These are phyloP conservation scores for Mortierella sp. DNA, from an alignment of 371 early-diverging fungal species.

Conservation along the genomic window DNA sequence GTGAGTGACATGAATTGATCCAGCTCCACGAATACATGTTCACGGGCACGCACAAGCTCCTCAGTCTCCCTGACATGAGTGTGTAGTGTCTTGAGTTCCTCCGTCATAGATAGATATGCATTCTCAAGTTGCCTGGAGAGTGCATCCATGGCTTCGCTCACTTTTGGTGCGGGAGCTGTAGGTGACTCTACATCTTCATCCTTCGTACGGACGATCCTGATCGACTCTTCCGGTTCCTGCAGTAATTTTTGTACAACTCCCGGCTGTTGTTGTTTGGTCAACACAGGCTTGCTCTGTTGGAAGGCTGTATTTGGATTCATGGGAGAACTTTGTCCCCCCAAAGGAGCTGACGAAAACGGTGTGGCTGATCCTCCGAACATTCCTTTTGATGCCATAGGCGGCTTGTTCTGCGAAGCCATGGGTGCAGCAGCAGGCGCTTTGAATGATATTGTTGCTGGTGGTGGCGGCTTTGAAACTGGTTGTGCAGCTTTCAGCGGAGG, in stretches of 20 bases:
- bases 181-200: slow-evolving; percentile 14
- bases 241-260: slow-evolving; percentile 26
- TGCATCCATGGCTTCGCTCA: slow-evolving; percentile 47
- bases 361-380: slow-evolving; percentile 8
- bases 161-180: slow-evolving; percentile 28
- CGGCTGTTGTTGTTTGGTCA: slow-evolving; percentile 11
- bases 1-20: slow-evolving; percentile 39
- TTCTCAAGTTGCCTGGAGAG: slow-evolving; percentile 48
- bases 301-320: slow-evolving; percentile 28
- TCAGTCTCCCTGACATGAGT: slow-evolving; percentile 43
- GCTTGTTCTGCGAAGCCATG: background rate
- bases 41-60: slow-evolving; percentile 45
- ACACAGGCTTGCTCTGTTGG: slow-evolving; percentile 18
- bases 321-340: slow-evolving; percentile 20
- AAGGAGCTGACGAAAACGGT: background rate
- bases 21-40: slow-evolving; percentile 45
- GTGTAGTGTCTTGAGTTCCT: slow-evolving; percentile 35
- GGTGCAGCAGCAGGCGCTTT: slow-evolving; percentile 3
- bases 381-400: slow-evolving; percentile 7
- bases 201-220: slow-evolving; percentile 27
- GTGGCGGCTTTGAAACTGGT: slow-evolving; percentile 8
- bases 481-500: too few species aligned
- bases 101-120: slow-evolving; percentile 45
- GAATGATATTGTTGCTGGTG: slow-evolving; percentile 1
- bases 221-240: slow-evolving; percentile 23